phyloP scores from a whole-genome alignment of 2,329 filamentous ascomycete genomes.

The Emergomyces orientalis region DNA sequence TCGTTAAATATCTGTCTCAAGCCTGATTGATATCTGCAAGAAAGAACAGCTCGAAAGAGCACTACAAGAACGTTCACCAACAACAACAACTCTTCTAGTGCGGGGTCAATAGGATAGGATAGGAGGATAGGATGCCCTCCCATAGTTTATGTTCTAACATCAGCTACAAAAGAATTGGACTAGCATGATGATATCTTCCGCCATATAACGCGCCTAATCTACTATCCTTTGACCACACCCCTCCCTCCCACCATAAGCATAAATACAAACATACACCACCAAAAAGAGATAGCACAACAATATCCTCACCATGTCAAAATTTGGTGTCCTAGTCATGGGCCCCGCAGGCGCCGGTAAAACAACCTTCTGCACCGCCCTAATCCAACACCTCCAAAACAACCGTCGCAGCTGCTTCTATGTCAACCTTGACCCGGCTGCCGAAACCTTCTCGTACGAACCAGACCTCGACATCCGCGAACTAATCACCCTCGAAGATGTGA shows the following conservation, averaged over 20 bases:
- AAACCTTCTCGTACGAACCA: conserved; percentile 81
- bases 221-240: background rate
- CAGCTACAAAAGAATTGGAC: background rate
- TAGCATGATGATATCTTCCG: background rate
- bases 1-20: too few species aligned
- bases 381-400: conserved; percentile 83
- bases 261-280: background rate
- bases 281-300: background rate
- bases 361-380: conserved; percentile 88
- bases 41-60: too few species aligned
- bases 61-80: too few species aligned
- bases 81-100: background rate
- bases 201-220: background rate
- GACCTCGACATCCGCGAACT: conserved; percentile 94
- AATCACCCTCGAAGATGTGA: conserved; percentile 87
- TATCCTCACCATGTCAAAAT: conserved; percentile 65
- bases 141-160: background rate
- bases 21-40: too few species aligned
- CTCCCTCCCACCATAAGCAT: too few species aligned
- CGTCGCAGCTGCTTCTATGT: conserved; percentile 95
- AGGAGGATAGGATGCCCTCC: background rate
- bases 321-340: conserved; percentile 90
- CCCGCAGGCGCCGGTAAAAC: conserved; percentile 95
- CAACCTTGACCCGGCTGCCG: conserved; percentile 94
- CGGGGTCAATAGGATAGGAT: background rate